Evolutionary conservation across 768 basidiomycete species (phyloP).

Genomic region (Cubamyces lactineus): DNA sequence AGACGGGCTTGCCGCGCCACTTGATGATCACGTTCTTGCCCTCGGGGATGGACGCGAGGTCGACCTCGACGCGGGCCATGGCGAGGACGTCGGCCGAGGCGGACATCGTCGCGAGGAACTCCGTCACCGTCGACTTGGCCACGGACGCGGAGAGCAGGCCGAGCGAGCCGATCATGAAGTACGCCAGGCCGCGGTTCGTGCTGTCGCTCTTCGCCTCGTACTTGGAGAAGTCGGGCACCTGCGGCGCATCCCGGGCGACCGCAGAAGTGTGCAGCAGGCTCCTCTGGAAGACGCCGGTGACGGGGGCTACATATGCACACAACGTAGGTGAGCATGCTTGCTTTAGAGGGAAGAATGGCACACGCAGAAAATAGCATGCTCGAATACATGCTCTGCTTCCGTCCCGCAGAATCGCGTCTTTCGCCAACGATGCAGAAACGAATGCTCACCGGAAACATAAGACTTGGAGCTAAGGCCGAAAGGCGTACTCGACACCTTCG

Average conservation of each 20-base stretch:
- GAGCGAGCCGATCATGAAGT: slow-evolving; percentile 90
- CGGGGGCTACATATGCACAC: slow-evolving; percentile 46
- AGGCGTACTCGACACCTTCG: slow-evolving; percentile 53
- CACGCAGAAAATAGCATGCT: slow-evolving; percentile 6
- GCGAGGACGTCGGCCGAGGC: slow-evolving; percentile 98
- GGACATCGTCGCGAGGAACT: slow-evolving; percentile 94
- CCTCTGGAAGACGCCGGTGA: slow-evolving; percentile 59
- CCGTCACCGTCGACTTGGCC: slow-evolving; percentile 91
- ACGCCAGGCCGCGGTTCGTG: slow-evolving; percentile 76
- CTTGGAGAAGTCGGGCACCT: slow-evolving; percentile 86
- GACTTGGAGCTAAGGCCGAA: slow-evolving; percentile 68
- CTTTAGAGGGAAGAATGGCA: neutral
- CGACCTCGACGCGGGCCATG: slow-evolving; percentile 96
- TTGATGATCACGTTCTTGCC: slow-evolving; percentile 97
- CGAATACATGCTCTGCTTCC: neutral
- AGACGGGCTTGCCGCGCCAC: slow-evolving; percentile 99
- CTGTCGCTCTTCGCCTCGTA: slow-evolving; percentile 74
- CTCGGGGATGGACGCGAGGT: slow-evolving; percentile 88
- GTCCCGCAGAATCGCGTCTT: neutral
- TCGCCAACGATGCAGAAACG: neutral
- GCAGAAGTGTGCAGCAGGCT: slow-evolving; percentile 82
- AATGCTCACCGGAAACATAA: slow-evolving; percentile 59
- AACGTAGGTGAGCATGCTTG: slow-evolving; percentile 8
- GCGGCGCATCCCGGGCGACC: slow-evolving; percentile 65
- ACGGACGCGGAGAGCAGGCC: slow-evolving; percentile 93